phyloP scores from a whole-genome alignment of 768 basidiomycete species.

The Suillus discolor region DNA sequence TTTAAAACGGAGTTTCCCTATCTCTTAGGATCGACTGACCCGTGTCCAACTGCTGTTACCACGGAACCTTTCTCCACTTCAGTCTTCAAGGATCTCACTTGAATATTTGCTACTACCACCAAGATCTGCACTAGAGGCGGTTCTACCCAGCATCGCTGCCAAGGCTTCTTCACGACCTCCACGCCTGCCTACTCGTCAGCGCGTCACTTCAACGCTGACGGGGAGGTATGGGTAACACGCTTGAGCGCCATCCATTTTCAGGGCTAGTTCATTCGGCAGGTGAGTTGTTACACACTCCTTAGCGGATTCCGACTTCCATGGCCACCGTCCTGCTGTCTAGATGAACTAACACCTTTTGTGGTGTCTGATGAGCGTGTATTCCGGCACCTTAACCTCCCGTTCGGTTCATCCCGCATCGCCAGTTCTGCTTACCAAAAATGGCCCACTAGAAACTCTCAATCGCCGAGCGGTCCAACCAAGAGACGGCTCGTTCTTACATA shows the following conservation, averaged over 20 bases:
- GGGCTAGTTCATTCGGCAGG: slow-evolving; percentile 90
- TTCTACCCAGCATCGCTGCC: slow-evolving; percentile 74
- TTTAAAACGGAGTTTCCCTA: slow-evolving; percentile 77
- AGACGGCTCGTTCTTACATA: slow-evolving; percentile 58
- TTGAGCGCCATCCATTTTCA: slow-evolving; percentile 92
- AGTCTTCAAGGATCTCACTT: slow-evolving; percentile 86
- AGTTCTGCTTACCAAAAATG: slow-evolving; percentile 77
- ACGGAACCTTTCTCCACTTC: slow-evolving; percentile 89
- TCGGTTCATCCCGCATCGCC: slow-evolving; percentile 74
- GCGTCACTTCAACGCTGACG: slow-evolving; percentile 61
- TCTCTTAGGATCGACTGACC: slow-evolving; percentile 85
- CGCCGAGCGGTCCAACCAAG: slow-evolving; percentile 52
- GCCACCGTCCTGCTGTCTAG: slow-evolving; percentile 88
- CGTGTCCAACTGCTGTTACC: slow-evolving; percentile 87
- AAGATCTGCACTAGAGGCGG: slow-evolving; percentile 86
- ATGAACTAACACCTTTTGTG: slow-evolving; percentile 87
- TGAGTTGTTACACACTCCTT: slow-evolving; percentile 90
- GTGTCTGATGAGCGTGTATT: slow-evolving; percentile 60
- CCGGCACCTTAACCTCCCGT: slow-evolving; percentile 38
- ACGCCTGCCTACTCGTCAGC: slow-evolving; percentile 75
- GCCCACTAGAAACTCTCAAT: slow-evolving; percentile 74
- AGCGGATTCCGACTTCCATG: slow-evolving; percentile 86
- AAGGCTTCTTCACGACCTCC: slow-evolving; percentile 81
- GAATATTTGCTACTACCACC: slow-evolving; percentile 90
- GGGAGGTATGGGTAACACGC: slow-evolving; percentile 75